phyloP scores from a whole-genome alignment of 2,329 filamentous ascomycete species.

The Pezicula neosporulosa region DNA sequence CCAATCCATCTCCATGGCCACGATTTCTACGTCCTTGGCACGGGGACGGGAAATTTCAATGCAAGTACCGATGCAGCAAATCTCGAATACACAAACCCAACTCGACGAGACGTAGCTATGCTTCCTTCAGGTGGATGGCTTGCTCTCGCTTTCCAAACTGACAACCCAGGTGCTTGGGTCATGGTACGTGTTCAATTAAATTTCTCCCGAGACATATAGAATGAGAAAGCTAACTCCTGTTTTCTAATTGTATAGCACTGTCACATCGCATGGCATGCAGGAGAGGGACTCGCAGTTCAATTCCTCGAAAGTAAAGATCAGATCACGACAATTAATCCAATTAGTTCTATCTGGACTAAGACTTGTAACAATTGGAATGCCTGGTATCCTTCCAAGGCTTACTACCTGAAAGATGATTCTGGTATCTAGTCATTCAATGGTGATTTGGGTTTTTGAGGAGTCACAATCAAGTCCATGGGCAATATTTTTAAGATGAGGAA shows the following conservation, averaged over 20 bases:
- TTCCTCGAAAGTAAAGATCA: slow-evolving; percentile 33
- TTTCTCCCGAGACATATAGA: no score
- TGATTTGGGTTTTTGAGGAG: no score
- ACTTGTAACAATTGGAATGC: background rate
- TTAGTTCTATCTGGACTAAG: background rate
- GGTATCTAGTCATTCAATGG: background rate
- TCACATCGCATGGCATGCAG: slow-evolving; percentile 43
- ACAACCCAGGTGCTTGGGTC: slow-evolving; percentile 12
- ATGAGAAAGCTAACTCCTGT: no score
- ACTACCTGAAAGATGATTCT: background rate
- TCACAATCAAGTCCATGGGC: no score
- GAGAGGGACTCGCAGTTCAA: slow-evolving; percentile 45
- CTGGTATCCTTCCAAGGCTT: background rate
- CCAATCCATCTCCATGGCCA: slow-evolving; percentile 46
- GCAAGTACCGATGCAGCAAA: slow-evolving; percentile 23
- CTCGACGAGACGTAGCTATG: slow-evolving; percentile 39
- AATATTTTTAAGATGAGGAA: no score
- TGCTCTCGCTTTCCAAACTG: slow-evolving; percentile 7
- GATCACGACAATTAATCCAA: background rate
- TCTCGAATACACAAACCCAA: slow-evolving; percentile 33
- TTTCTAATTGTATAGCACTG: slow-evolving; percentile 13
- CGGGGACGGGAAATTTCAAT: slow-evolving; percentile 40
- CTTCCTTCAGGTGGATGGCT: slow-evolving; percentile 5
- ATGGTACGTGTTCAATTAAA: background rate
- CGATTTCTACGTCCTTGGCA: slow-evolving; percentile 41